phyloP scores from a whole-genome alignment of 2,329 filamentous ascomycete species.

The Nemania sp. region DNA sequence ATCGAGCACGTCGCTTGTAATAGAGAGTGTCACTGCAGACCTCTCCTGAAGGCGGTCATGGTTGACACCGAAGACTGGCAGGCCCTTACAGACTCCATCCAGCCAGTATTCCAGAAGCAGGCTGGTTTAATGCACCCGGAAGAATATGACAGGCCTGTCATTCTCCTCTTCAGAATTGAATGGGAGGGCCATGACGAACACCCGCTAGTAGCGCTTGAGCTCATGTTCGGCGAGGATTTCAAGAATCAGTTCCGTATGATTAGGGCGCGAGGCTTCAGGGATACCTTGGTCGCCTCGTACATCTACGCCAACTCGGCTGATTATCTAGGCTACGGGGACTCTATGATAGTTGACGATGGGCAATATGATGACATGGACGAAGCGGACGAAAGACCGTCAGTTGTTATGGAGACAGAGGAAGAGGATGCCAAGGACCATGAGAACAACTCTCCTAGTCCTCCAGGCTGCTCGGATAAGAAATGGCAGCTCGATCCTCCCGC shows the following conservation, averaged over 20 bases:
- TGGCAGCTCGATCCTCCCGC: not conserved
- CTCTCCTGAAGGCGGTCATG: too few species aligned
- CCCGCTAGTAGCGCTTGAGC: not conserved
- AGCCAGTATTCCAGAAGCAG: too few species aligned
- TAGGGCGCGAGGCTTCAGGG: not conserved
- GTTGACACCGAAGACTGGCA: too few species aligned
- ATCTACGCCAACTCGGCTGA: not conserved
- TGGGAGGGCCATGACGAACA: not conserved
- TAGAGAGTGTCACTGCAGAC: too few species aligned
- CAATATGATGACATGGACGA: not conserved
- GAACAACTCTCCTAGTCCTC: not conserved
- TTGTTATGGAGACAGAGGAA: not conserved
- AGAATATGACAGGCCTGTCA: too few species aligned
- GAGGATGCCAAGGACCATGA: not conserved
- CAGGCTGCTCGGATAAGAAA: not conserved
- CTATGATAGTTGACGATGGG: not conserved
- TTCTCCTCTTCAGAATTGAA: not conserved
- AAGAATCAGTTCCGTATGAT: not conserved
- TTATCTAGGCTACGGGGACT: not conserved
- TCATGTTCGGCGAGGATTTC: not conserved
- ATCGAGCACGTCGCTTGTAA: too few species aligned
- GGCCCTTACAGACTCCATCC: too few species aligned
- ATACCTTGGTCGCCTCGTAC: not conserved
- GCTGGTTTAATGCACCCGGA: too few species aligned
- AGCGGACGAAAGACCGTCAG: not conserved